phyloP scores from a whole-genome alignment of 306 rosid species.

The Ceratonia siliqua region DNA sequence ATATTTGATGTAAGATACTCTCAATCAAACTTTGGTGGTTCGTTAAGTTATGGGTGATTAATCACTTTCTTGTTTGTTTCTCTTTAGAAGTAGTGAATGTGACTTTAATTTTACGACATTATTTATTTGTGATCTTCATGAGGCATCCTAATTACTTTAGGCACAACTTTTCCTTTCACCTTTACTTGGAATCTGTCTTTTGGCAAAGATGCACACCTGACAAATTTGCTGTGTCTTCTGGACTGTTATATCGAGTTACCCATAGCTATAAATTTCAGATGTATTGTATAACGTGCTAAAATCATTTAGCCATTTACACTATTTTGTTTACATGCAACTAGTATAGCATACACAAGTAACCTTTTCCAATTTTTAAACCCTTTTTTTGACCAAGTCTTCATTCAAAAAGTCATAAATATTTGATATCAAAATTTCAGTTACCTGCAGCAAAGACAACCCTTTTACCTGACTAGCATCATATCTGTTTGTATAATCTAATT shows the following conservation, averaged over 20 bases:
- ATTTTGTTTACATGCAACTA: not conserved
- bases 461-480: not conserved
- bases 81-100: not conserved
- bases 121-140: no score
- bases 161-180: not conserved
- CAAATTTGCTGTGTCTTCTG: not conserved
- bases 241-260: not conserved
- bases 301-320: not conserved
- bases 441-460: not conserved
- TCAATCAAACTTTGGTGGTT: not conserved
- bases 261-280: not conserved
- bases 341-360: not conserved
- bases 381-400: not conserved
- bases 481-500: not conserved
- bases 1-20: slow-evolving; percentile 82
- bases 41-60: slow-evolving; percentile 3
- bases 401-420: not conserved
- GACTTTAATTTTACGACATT: slow-evolving; percentile 1
- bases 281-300: not conserved
- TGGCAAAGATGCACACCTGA: not conserved
- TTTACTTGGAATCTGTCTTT: not conserved
- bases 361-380: not conserved
- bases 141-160: not conserved
- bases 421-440: not conserved
- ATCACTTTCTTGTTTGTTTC: slow-evolving; percentile 29